A percentile compares a stretch with the other conserved stretches of the same genome.
Conservation (phyloP, 192 early-diverging fungal genomes). For the Podila horticola region DNA sequence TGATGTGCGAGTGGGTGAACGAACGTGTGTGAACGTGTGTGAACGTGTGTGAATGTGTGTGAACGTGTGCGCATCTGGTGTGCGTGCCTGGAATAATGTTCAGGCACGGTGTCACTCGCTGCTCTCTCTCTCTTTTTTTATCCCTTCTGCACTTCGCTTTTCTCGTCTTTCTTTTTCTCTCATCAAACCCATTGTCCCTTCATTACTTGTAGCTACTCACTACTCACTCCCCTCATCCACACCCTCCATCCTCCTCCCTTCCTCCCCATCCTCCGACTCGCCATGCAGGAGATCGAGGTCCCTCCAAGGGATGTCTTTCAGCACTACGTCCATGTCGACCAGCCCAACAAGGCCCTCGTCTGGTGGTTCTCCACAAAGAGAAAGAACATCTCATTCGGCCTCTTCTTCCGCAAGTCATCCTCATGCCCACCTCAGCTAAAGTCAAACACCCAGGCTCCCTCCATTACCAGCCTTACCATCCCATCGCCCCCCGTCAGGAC, state of each 20-base stretch:
- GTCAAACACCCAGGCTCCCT: slow-evolving; percentile 28
- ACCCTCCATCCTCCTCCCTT: neutral
- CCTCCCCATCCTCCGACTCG: neutral
- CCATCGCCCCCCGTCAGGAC: slow-evolving; percentile 2
- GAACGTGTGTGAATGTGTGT: too few species aligned
- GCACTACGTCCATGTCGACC: slow-evolving; percentile 82
- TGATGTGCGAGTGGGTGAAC: too few species aligned
- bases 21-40: too few species aligned
- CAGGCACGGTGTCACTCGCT: too few species aligned
- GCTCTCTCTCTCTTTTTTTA: too few species aligned
- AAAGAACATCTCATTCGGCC: slow-evolving; percentile 93
- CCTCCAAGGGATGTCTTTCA: slow-evolving; percentile 82
- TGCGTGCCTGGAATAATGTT: too few species aligned
- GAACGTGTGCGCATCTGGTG: too few species aligned
- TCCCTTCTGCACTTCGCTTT: too few species aligned
- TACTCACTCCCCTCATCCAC: neutral
- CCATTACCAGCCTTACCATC: slow-evolving; percentile 18
- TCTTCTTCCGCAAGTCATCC: slow-evolving; percentile 60
- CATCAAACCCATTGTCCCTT: too few species aligned
- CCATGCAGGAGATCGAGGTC: slow-evolving; percentile 84
- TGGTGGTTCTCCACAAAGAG: slow-evolving; percentile 95
- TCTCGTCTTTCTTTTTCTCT: too few species aligned
- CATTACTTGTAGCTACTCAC: neutral
- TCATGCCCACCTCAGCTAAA: slow-evolving; percentile 23
- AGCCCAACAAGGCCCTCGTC: slow-evolving; percentile 78